Evolutionary conservation across 2,329 filamentous ascomycete species (phyloP).

Genomic region (Penicillium sp.): DNA sequence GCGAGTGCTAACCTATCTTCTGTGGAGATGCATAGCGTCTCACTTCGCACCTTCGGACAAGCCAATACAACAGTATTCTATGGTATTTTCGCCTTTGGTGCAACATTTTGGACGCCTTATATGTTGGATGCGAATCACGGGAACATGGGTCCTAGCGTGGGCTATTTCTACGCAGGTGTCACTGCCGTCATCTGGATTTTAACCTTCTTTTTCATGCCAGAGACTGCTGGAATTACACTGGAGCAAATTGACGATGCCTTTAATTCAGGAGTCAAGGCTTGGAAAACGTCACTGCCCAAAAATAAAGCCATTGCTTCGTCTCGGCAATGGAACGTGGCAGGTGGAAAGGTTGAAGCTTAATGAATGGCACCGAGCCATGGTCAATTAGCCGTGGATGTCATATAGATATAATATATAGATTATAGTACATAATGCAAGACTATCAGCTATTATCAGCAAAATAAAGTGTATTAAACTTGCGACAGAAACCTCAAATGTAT

Average conservation of each 20-base stretch:
- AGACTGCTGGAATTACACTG: constrained; percentile 28
- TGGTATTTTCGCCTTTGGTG: constrained; percentile 23
- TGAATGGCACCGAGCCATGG: background rate
- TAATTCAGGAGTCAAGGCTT: constrained; percentile 21
- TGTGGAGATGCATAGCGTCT: constrained; percentile 27
- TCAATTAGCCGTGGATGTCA: background rate
- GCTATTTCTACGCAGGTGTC: constrained; percentile 31
- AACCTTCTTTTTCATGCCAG: constrained; percentile 26
- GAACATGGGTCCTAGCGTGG: constrained; percentile 30
- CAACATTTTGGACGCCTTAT: constrained; percentile 26
- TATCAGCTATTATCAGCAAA: background rate
- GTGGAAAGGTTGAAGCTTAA: background rate
- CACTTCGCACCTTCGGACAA: constrained; percentile 27
- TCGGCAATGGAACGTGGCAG: background rate
- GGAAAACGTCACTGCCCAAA: constrained; percentile 24
- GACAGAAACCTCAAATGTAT: background rate
- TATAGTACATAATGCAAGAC: background rate
- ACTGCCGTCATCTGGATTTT: constrained; percentile 19
- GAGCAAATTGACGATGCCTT: constrained; percentile 33
- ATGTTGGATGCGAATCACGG: constrained; percentile 24
- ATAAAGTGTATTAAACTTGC: background rate
- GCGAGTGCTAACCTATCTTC: constrained; percentile 20
- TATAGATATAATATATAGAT: too few species aligned
- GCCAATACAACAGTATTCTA: constrained; percentile 25
- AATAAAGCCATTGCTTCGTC: constrained; percentile 18